These are phyloP conservation scores for Corallochytrium limacisporum DNA, from an alignment of 78 protist species.

Conservation along the genomic window DNA sequence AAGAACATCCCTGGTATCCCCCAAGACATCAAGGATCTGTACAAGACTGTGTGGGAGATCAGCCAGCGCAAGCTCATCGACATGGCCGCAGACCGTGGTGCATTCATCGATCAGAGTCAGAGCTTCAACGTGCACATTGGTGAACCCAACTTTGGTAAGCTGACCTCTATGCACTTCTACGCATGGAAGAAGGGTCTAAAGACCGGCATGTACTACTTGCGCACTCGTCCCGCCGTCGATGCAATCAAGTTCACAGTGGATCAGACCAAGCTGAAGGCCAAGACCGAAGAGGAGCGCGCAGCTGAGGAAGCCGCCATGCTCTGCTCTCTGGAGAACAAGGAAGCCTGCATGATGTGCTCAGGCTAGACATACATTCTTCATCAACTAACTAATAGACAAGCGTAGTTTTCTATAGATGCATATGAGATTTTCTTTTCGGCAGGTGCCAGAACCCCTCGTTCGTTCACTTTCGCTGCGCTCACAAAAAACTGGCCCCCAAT, in stretches of 20 bases:
- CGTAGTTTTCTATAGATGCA: neutral
- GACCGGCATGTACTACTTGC: slow-evolving; percentile 97
- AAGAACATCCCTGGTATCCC: slow-evolving; percentile 66
- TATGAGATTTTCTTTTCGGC: too few relatives aligned
- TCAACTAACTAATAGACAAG: neutral
- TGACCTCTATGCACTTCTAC: slow-evolving; percentile 96
- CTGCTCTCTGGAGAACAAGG: slow-evolving; percentile 15
- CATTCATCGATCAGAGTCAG: slow-evolving; percentile 90
- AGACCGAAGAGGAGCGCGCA: neutral
- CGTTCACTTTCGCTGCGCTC: too few relatives aligned
- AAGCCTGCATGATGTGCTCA: slow-evolving; percentile 18
- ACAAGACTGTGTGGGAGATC: slow-evolving; percentile 96
- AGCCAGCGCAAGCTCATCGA: slow-evolving; percentile 78
- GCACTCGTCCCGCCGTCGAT: slow-evolving; percentile 85
- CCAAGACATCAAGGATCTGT: slow-evolving; percentile 35
- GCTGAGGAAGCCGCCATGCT: slow-evolving; percentile 12
- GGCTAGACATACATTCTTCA: slow-evolving; percentile 1
- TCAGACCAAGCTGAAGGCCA: neutral
- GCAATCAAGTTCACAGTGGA: slow-evolving; percentile 96
- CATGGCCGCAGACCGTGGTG: slow-evolving; percentile 96
- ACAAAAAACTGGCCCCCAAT: too few relatives aligned
- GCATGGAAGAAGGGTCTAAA: slow-evolving; percentile 93
- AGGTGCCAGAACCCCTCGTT: too few relatives aligned
- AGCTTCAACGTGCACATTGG: slow-evolving; percentile 76
- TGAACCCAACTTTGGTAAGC: slow-evolving; percentile 68